phyloP scores from a whole-genome alignment of 2,329 filamentous ascomycete species.

The Sphaceloma murrayae region DNA sequence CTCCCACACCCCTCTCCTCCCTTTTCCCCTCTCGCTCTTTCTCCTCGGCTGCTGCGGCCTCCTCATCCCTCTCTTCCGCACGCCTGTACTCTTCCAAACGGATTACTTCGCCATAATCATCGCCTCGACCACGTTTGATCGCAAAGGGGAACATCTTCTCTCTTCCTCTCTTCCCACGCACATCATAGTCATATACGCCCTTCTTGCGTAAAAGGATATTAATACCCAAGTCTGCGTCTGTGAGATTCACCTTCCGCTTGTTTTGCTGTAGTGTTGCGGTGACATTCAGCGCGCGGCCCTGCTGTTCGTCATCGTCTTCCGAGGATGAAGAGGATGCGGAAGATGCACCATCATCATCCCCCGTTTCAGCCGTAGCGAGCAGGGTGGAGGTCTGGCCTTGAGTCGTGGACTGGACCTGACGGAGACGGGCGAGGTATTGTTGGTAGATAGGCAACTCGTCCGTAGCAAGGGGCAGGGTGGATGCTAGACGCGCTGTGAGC shows the following conservation, averaged over 20 bases:
- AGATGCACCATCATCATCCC: constrained; percentile 59
- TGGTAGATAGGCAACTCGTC: constrained; percentile 77
- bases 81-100: constrained; percentile 87
- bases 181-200: constrained; percentile 86
- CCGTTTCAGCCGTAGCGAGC: constrained; percentile 51
- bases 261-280: constrained; percentile 77
- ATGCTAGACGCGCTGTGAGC: neutral
- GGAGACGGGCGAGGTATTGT: constrained; percentile 81
- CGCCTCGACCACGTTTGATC: constrained; percentile 64
- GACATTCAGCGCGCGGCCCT: constrained; percentile 83
- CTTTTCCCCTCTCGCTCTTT: constrained; percentile 75
- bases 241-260: constrained; percentile 75
- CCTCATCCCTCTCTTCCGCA: constrained; percentile 79
- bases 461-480: constrained; percentile 54
- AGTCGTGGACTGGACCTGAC: constrained; percentile 73
- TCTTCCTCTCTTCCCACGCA: constrained; percentile 79
- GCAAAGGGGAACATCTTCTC: constrained; percentile 89
- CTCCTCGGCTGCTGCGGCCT: constrained; percentile 47
- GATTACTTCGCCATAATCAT: constrained; percentile 92
- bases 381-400: constrained; percentile 60
- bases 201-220: constrained; percentile 84
- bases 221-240: constrained; percentile 82
- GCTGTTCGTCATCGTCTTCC: constrained; percentile 80
- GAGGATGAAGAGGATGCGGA: constrained; percentile 79
- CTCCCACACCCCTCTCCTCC: constrained; percentile 63